phyloP scores from a whole-genome alignment of 1,284 basidiomycete species.

The Tilletia caries region DNA sequence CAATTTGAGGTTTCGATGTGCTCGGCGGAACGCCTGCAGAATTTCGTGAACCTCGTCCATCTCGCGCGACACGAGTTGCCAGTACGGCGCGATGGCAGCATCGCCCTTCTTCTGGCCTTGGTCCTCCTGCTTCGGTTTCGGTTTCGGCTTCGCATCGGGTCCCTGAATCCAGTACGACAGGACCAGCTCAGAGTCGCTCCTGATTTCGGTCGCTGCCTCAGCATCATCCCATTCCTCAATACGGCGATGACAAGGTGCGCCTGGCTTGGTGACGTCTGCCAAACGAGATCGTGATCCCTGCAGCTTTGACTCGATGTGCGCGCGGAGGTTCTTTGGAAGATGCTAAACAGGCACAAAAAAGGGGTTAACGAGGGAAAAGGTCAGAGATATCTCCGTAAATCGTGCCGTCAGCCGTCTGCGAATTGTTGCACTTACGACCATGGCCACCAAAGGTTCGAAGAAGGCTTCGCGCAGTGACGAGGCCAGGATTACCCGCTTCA shows the following conservation, averaged over 20 bases:
- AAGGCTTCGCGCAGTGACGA: background rate
- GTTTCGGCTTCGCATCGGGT: background rate
- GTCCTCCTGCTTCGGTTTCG: background rate
- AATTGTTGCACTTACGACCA: background rate
- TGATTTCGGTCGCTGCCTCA: background rate
- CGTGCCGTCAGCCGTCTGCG: too few relatives aligned
- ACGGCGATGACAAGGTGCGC: background rate
- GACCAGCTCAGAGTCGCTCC: background rate
- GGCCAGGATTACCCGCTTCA: background rate
- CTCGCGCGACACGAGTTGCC: background rate
- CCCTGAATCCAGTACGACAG: slow-evolving; percentile 6
- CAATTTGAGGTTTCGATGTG: background rate
- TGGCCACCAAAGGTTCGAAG: background rate
- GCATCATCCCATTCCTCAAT: background rate
- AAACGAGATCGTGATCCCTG: background rate
- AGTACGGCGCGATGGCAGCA: background rate
- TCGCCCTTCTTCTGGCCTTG: too few relatives aligned
- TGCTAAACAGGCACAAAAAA: background rate
- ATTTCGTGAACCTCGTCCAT: slow-evolving; percentile 4
- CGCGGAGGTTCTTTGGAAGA: background rate
- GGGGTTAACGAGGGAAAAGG: background rate
- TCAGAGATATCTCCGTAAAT: too few relatives aligned
- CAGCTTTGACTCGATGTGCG: background rate
- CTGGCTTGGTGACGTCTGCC: background rate
- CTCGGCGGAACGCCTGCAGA: background rate